Evolutionary conservation across 1,284 basidiomycete genomes (phyloP), one percentile per base, ranked within the genome.

Genomic region (Heterobasidion irregulare): DNA sequence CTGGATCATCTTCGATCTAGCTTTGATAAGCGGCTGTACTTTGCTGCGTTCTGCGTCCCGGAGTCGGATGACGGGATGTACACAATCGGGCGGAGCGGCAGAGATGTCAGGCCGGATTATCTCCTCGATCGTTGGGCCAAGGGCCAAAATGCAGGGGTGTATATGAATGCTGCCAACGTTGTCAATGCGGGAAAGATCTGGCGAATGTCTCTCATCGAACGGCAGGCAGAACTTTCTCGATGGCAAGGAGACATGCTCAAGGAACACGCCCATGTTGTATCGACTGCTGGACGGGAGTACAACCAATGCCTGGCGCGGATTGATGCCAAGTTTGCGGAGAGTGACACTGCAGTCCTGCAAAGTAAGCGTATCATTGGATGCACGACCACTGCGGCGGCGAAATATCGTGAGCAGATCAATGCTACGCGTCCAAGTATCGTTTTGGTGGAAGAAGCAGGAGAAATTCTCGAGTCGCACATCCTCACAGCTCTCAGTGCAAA

Each of bases 381-480:
- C 58, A 86, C 83, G 0, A 84, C 84, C 0, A 86, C 83, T 0
- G 84, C 74, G 1, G 84, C 84, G 0, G 83, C 84, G 1, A 86
- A 78, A 62, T 83, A 80, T 58, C 68, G 69, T 0, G 68, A 72
- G 7, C 68, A 69, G 38, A 74, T 86, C 26, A 71, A 71, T 7
- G 70, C 66, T 0, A 78, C 75, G 2, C 62, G 64, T 2, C 79
- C 80, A 0, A 70, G 74, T 12, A 72, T 86, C 0, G 63, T 86
- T 0, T 68, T 86, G 1, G 80, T 86, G 0, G 84, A 86, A 64
- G 84, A 86, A 64, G 84, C 84, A 0, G 84, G 84, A 10, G 84
- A 86, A 62, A 86, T 86, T 44, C 60, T 86, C 8, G 83, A 86
- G 64, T 82, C 79, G 57, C 84, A 86, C 61, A 68, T 85, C 34